Evolutionary conservation across 192 early-diverging fungal genomes (phyloP).

Genomic region (Spizellomyces punctatus): DNA sequence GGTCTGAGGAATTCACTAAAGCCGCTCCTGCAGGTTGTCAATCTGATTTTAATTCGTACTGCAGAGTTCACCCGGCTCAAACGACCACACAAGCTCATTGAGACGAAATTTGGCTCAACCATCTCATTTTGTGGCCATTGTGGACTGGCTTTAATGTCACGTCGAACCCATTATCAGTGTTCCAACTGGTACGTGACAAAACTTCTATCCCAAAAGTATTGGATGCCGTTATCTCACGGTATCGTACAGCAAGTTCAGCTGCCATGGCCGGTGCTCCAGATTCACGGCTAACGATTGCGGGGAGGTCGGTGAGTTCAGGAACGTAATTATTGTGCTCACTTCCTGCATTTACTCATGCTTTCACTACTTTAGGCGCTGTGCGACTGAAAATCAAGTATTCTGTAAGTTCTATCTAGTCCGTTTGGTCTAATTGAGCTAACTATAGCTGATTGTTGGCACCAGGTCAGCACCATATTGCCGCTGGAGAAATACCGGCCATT

Average conservation of each 20-base stretch:
- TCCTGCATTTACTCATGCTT: neutral
- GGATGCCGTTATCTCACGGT: neutral
- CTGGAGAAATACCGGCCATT: slow-evolving; percentile 21
- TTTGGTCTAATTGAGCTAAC: neutral
- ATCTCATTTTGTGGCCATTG: slow-evolving; percentile 28
- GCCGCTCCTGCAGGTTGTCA: neutral
- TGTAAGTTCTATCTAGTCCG: neutral
- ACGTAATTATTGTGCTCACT: neutral
- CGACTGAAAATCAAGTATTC: slow-evolving; percentile 29
- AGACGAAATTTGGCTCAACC: slow-evolving; percentile 13
- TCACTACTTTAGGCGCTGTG: slow-evolving; percentile 11
- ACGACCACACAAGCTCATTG: slow-evolving; percentile 23
- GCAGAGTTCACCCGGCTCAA: slow-evolving; percentile 19
- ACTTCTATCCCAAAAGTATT: neutral
- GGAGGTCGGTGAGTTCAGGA: slow-evolving; percentile 12
- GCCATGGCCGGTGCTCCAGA: slow-evolving; percentile 20
- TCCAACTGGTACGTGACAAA: slow-evolving; percentile 7
- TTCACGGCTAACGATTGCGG: slow-evolving; percentile 30
- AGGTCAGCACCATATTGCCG: slow-evolving; percentile 29
- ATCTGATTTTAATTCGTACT: neutral
- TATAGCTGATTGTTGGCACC: neutral
- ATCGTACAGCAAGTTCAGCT: slow-evolving; percentile 19
- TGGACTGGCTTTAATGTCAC: neutral
- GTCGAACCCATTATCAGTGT: slow-evolving; percentile 29
- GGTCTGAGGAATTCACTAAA: neutral